Evolutionary conservation across 2,329 filamentous ascomycete species (phyloP), one percentile per base, ranked within the genome.

Genomic region (Talaromyces sp.): DNA sequence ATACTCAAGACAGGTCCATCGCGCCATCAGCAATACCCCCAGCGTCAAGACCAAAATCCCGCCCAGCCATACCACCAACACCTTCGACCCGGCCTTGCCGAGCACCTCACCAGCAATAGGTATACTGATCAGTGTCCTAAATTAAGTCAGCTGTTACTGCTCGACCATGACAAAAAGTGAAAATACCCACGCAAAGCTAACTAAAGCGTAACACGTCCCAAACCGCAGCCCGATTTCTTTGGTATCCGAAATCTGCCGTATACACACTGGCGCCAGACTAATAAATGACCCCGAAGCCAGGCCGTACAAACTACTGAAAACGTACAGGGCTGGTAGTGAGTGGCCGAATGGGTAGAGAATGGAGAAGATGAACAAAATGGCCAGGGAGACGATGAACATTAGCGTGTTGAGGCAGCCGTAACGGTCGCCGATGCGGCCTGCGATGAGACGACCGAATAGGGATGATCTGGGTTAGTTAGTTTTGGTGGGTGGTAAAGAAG

Each of bases 41-140:
- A 73, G 61, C 0, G 76, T 73, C 3, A 79, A 61, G 3, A 77
- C 69, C 2, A 81, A 64, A 8, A 82, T 66, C 5, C 72, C 75
- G 9, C 78, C 76, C 54, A 80, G 73, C 51, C 80, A 79, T 0
- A 77, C 77, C 0, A 81, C 78, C 61, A 82, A 71, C 2, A 77
- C 75, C 51, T 70, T 70, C 3, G 76, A 71, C 0, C 80, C 80
- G 43, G 80, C 77, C 4, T 71, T 75, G 51, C 81, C 73, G 1
- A 82, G 74, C 75, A 82, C 77, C 56, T 80, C 74, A 14, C 80
- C 81, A 11, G 77, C 78, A 11, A 80, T 74, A 0, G 81, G 81
- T 1, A 81, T 77, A 7, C 78, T 77, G 1, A 82, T 71, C 8
- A 83, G 67, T 0, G 81, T 74, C 0, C 71, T 74, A 57, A 31